Base-by-base conservation (phyloP, 148 eudicot genomes). In the Hydrangea macrophylla region DNA sequence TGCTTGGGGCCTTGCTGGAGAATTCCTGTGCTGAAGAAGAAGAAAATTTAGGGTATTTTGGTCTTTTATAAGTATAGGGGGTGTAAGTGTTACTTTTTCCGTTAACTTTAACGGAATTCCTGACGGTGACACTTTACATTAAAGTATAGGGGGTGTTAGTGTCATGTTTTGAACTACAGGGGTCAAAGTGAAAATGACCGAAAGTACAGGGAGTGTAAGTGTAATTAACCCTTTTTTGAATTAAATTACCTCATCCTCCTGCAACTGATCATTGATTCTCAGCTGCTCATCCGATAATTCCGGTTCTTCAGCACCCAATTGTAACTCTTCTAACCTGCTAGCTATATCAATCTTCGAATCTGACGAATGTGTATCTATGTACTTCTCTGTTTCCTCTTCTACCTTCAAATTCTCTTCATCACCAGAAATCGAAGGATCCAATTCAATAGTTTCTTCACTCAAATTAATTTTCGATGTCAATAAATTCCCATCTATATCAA, bases 231-330 rank as follows among this genome's bases (percentile, higher is more conserved):
- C n/a, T n/a, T n/a, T n/a, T n/a, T n/a, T n/a, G n/a, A n/a, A n/a
- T n/a, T n/a, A n/a, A 35, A 15, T 32, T 86, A 92, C 96, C 96
- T 92, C 96, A 74, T 93, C 96, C 68, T 88, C 86, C 75, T 93
- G 96, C 79, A 81, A 75, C 64, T 93, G 98, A 71, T 90, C 89
- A 78, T 93, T 93, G 44, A 80, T 76, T 60, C 64, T 74, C 57
- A 82, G 70, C 65, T 74, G 72, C 66, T 90, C 92, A 39, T 80
- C 86, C 17, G 81, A 80, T 67, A 90, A 76, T n/a, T 88, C 90
- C 6, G 75, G 62, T 70, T 84, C 93, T 35, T 80, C 65, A 31
- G 42, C 67, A 71, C 78, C 78, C 71, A 89, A 62, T n/a, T 73
- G 70, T 65, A 92, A 73, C 72, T 76, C 79, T 23, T 77, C 69